Conservation (phyloP, 2,329 filamentous ascomycete genomes). For the Clarireedia monteithiana region DNA sequence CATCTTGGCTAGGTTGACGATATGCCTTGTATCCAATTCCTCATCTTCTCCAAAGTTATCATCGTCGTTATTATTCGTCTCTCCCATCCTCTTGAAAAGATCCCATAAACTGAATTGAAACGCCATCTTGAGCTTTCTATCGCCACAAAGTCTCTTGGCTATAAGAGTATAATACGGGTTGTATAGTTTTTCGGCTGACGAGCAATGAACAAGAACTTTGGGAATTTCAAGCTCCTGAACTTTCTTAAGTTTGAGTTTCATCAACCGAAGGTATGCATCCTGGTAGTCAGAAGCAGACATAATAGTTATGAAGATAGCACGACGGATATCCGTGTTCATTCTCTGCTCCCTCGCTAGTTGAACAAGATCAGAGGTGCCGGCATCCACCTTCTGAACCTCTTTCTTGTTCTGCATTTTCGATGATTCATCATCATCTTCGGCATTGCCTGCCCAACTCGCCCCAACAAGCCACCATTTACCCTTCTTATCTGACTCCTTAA, state of each 20-base stretch:
- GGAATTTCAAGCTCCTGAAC: slow-evolving; percentile 82
- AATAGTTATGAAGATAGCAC: slow-evolving; percentile 84
- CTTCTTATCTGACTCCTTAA: slow-evolving; percentile 73
- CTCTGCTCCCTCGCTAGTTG: slow-evolving; percentile 30
- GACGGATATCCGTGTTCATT: slow-evolving; percentile 31
- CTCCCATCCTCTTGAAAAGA: slow-evolving; percentile 78
- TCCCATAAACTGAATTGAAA: slow-evolving; percentile 87
- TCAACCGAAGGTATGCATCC: slow-evolving; percentile 71
- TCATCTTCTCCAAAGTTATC: slow-evolving; percentile 49
- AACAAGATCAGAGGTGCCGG: slow-evolving; percentile 26
- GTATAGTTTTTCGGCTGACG: slow-evolving; percentile 72
- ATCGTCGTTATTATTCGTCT: slow-evolving; percentile 56
- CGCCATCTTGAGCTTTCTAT: slow-evolving; percentile 69
- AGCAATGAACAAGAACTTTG: slow-evolving; percentile 79
- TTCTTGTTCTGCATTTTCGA: background rate
- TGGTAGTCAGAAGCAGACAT: slow-evolving; percentile 79
- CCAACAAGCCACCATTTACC: slow-evolving; percentile 99
- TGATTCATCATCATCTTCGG: slow-evolving; percentile 23
- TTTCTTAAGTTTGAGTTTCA: slow-evolving; percentile 78
- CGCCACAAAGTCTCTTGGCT: slow-evolving; percentile 67
- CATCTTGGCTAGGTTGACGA: slow-evolving; percentile 62
- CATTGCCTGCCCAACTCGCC: slow-evolving; percentile 67
- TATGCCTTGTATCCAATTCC: slow-evolving; percentile 43
- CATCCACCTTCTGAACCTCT: slow-evolving; percentile 27
- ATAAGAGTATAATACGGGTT: slow-evolving; percentile 93